phyloP scores from a whole-genome alignment of 2,329 filamentous ascomycete species.

The Metarhizium robertsii region DNA sequence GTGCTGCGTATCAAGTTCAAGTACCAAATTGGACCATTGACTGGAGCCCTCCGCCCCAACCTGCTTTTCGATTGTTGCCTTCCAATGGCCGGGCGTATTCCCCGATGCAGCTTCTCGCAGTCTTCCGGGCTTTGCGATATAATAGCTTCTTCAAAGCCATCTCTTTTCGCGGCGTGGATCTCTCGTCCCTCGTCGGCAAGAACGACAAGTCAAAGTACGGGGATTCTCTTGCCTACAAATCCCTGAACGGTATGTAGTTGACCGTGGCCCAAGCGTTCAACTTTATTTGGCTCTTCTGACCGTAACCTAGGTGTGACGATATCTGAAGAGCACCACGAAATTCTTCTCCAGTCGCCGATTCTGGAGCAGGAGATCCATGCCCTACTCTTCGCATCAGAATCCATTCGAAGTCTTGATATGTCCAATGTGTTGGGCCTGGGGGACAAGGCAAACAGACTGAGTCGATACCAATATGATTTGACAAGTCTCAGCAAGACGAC shows the following conservation, averaged over 20 bases:
- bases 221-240: slow-evolving; percentile 41
- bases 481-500: slow-evolving; percentile 16
- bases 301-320: slow-evolving; percentile 31
- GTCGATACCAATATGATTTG: slow-evolving; percentile 14
- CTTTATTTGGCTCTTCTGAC: neutral
- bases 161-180: slow-evolving; percentile 44
- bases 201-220: slow-evolving; percentile 35
- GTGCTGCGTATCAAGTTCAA: slow-evolving; percentile 39
- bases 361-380: slow-evolving; percentile 49
- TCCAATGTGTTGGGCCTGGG: slow-evolving; percentile 30
- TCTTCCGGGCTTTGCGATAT: slow-evolving; percentile 46
- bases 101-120: slow-evolving; percentile 43
- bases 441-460: slow-evolving; percentile 11
- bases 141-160: slow-evolving; percentile 51
- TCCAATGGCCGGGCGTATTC: slow-evolving; percentile 32
- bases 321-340: slow-evolving; percentile 36
- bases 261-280: too few species aligned
- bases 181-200: slow-evolving; percentile 28
- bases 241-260: slow-evolving; percentile 35
- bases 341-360: slow-evolving; percentile 38
- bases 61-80: slow-evolving; percentile 44
- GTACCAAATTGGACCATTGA: slow-evolving; percentile 43
- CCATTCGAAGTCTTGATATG: slow-evolving; percentile 44
- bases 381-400: slow-evolving; percentile 45
- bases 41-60: slow-evolving; percentile 32